Conservation (phyloP, 208 protist species). For the Leishmania tropica region DNA sequence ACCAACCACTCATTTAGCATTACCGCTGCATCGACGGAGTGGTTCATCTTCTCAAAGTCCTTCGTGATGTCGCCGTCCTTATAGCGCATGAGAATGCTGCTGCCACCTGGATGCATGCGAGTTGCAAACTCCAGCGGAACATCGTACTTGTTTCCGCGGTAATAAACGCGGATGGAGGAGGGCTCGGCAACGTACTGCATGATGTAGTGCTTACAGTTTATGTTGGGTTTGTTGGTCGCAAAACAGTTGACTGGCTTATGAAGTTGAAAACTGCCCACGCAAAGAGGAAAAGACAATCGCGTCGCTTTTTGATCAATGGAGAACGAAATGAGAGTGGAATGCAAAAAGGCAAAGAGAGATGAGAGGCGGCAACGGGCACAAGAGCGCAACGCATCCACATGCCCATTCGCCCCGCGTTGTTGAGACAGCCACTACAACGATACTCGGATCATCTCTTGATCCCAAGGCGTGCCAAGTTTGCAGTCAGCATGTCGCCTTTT, state of each 20-base stretch:
- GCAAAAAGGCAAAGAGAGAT: too few relatives aligned
- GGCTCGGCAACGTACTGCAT: constrained; percentile 1
- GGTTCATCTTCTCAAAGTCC: constrained; percentile 33
- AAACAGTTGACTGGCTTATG: neutral
- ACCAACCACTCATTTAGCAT: constrained; percentile 22
- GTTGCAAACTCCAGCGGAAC: constrained; percentile 30
- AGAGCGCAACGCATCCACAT: too few relatives aligned
- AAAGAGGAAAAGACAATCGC: neutral
- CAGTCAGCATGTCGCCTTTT: too few relatives aligned
- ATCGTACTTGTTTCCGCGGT: constrained; percentile 34
- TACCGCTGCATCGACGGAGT: constrained; percentile 19
- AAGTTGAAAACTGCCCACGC: neutral
- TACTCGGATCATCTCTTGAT: too few relatives aligned
- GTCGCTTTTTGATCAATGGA: neutral
- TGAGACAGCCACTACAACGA: too few relatives aligned
- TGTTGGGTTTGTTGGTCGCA: neutral
- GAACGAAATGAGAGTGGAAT: neutral
- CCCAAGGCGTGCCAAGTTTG: too few relatives aligned
- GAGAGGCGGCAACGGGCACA: too few relatives aligned
- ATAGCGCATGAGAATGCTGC: constrained; percentile 29
- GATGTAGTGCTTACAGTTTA: neutral
- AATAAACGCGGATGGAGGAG: constrained; percentile 23
- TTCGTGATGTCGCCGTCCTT: constrained; percentile 32
- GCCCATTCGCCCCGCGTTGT: too few relatives aligned
- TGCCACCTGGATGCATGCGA: constrained; percentile 31